These are phyloP conservation scores for Cryptosporidium tyzzeri DNA, from an alignment of 169 alveolate genomes.

Conservation along the genomic window DNA sequence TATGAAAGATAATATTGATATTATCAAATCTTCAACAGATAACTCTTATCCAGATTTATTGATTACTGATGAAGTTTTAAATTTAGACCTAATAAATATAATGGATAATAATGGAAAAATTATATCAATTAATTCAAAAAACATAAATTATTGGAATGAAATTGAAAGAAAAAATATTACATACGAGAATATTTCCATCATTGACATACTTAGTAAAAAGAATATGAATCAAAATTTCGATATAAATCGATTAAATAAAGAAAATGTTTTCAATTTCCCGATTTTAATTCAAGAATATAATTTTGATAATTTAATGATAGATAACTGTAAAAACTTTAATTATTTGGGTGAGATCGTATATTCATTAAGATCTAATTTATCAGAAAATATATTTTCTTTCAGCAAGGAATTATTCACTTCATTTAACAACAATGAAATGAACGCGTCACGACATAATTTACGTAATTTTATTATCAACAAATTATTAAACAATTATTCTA, in stretches of 20 bases:
- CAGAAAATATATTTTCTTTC: neutral
- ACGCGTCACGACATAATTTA: neutral
- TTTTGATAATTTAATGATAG: neutral
- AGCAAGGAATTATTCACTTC: neutral
- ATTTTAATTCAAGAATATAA: neutral
- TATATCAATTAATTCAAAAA: neutral
- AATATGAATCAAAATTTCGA: neutral
- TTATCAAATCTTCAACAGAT: neutral
- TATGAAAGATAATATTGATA: neutral
- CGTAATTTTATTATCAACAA: neutral
- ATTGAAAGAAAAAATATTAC: neutral
- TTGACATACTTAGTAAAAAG: neutral
- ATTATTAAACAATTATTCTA: neutral
- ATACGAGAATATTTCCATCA: neutral
- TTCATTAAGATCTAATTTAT: conserved; percentile 18
- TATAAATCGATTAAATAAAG: neutral
- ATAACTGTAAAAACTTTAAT: neutral
- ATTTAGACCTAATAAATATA: neutral
- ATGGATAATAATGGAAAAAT: neutral
- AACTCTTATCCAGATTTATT: neutral
- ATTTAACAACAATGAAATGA: neutral
- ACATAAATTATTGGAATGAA: too few relatives aligned
- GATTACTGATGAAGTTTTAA: conserved; percentile 12
- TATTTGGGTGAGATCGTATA: conserved; percentile 21
- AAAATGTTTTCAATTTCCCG: neutral